Evolutionary conservation across 768 basidiomycete genomes (phyloP), one percentile per base, ranked within the genome.

Genomic region (Lactarius tabidus): DNA sequence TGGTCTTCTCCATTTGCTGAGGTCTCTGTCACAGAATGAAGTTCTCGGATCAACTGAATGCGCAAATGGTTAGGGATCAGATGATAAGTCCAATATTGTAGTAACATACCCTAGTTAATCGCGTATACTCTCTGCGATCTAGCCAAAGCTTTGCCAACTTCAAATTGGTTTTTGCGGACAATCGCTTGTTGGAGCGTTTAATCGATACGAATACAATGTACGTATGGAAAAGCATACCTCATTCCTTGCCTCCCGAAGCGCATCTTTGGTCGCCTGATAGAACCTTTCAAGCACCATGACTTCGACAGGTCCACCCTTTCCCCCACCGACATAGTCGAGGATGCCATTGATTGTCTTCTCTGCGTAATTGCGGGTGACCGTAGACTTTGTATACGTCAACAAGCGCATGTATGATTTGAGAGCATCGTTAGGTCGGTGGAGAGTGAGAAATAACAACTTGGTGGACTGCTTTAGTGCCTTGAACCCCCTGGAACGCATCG

Each of bases 261-360:
- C 93, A 62, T 85, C 85, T 73, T 92, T 90, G 2, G 97, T 99
- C 1, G 83, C 91, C 71, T 96, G 91, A 76, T 99, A 99, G 79
- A 98, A 99, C 69, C 88, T 88, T 76, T 98, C 95, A 57, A 99
- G 80, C 10, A 95, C 85, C 64, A 91, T 90, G 12, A 97, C 90
- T 65, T 90, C 89, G 5, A 91, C 84, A 3, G 79, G 79, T 2
- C 89, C 91, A 23, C 89, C 87, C 74, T 90, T 90, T 57, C 89
- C 85, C 55, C 95, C 95, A 14, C 95, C 95, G 45, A 98, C 97
- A 70, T 98, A 98, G 75, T 99, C 97, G 69, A 99, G 80, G 69
- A 99, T 97, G 62, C 92, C 91, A 74, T 99, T 99, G 80, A 99
- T 99, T 20, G 92, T 90, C 81, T 98, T 99, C 76, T 99, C 97